Evolutionary conservation across 129 eudicot genomes (phyloP).

Genomic region (Centaurea solstitialis): DNA sequence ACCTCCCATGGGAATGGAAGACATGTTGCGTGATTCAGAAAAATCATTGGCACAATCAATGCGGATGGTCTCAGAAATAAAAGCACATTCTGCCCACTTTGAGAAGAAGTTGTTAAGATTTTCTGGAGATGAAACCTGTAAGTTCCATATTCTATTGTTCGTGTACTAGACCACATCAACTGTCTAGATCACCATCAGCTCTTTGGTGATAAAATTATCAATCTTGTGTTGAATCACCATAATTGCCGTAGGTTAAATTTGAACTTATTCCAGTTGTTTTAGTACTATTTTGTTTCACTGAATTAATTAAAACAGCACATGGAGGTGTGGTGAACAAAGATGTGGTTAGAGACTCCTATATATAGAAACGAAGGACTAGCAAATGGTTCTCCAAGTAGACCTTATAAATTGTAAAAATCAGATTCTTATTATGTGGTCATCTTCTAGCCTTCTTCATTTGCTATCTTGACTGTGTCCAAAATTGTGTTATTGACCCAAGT

Average conservation of each 20-base stretch:
- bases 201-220: not conserved
- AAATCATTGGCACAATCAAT: slow-evolving; percentile 63
- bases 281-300: not conserved
- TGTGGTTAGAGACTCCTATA: not conserved
- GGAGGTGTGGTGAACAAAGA: not conserved
- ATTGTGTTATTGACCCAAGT: not conserved
- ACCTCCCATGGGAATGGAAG: slow-evolving; percentile 43
- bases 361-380: not conserved
- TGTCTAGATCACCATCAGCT: not conserved
- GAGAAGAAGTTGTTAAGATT: slow-evolving; percentile 43
- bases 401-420: not conserved
- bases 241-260: not conserved
- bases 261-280: not conserved
- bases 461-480: not conserved
- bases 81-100: slow-evolving; percentile 55
- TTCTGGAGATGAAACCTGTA: slow-evolving; percentile 43
- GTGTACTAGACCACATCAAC: not conserved
- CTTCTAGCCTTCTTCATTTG: not conserved
- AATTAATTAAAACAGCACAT: not conserved
- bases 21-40: slow-evolving; percentile 55
- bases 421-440: not conserved
- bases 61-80: slow-evolving; percentile 59
- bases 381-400: not conserved
- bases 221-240: not conserved
- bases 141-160: slow-evolving; percentile 4